phyloP scores from a whole-genome alignment of 2,329 filamentous ascomycete genomes.

The Parastagonospora avenae region DNA sequence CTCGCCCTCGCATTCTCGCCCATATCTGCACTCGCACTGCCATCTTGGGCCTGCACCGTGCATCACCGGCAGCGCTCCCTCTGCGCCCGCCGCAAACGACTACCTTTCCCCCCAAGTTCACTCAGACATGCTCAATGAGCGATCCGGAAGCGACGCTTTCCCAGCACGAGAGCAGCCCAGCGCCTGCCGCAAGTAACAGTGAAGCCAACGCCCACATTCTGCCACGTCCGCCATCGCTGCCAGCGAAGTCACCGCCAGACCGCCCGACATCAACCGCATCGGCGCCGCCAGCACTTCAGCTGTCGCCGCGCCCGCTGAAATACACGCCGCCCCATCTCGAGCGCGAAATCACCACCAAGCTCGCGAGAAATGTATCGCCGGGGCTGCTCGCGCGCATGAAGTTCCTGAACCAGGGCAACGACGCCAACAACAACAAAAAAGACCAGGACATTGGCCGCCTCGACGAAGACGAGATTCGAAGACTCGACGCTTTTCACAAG shows the following conservation, averaged over 20 bases:
- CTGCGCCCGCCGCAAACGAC: no score
- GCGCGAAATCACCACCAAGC: slow-evolving; percentile 35
- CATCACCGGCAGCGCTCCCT: no score
- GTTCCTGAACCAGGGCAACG: slow-evolving; percentile 48
- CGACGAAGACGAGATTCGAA: slow-evolving; percentile 70
- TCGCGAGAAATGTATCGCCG: slow-evolving; percentile 49
- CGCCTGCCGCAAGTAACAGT: slow-evolving; percentile 19
- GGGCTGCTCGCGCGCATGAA: slow-evolving; percentile 53
- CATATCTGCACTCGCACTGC: no score
- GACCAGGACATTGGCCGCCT: slow-evolving; percentile 64
- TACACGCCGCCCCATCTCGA: slow-evolving; percentile 24
- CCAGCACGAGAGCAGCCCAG: slow-evolving; percentile 22
- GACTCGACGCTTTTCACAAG: slow-evolving; percentile 70
- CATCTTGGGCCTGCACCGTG: no score
- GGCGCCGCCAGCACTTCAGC: slow-evolving; percentile 5
- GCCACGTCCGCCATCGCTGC: slow-evolving; percentile 17
- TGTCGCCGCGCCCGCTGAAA: slow-evolving; percentile 16
- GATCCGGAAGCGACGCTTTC: slow-evolving; percentile 19
- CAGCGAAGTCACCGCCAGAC: neutral
- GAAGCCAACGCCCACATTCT: slow-evolving; percentile 5
- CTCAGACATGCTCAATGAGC: slow-evolving; percentile 29
- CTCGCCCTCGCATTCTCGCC: no score
- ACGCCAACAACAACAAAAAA: slow-evolving; percentile 39
- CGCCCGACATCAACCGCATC: slow-evolving; percentile 12
- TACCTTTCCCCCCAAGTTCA: no score